A percentile compares a stretch with the other conserved stretches of the same genome.
phyloP scores from a whole-genome alignment of 1,284 basidiomycete genomes.

The Fomitopsis pinicola region DNA sequence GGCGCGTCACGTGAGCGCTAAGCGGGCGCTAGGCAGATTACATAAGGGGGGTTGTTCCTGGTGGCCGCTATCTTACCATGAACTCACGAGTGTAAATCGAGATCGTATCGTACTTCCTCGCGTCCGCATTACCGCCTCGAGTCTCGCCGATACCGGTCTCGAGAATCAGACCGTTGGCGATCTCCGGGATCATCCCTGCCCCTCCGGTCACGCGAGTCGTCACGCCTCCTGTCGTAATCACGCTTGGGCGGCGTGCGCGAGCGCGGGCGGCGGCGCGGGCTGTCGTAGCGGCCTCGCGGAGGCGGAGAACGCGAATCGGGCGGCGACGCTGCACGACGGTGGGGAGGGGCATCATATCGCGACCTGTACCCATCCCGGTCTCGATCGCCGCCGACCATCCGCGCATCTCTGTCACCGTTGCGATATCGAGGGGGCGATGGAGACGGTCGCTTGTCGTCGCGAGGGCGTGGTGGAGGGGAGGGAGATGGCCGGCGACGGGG shows the following conservation, averaged over 20 bases:
- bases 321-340: slow-evolving; percentile 20
- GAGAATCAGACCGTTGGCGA: slow-evolving; percentile 17
- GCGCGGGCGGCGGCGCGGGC: slow-evolving; percentile 17
- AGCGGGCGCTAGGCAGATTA: too few species aligned
- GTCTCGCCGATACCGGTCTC: slow-evolving; percentile 16
- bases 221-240: slow-evolving; percentile 14
- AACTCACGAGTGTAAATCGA: neutral
- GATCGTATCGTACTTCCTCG: neutral
- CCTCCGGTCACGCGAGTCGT: slow-evolving; percentile 16
- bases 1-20: too few species aligned
- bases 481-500: slow-evolving; percentile 11
- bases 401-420: slow-evolving; percentile 15
- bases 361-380: slow-evolving; percentile 19
- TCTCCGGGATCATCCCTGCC: slow-evolving; percentile 12
- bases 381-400: slow-evolving; percentile 15
- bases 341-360: slow-evolving; percentile 28
- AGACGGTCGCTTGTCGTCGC: slow-evolving; percentile 3
- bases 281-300: slow-evolving; percentile 21
- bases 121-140: slow-evolving; percentile 5
- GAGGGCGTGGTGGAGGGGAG: slow-evolving; percentile 1
- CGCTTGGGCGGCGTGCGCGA: slow-evolving; percentile 20
- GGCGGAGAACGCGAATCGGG: slow-evolving; percentile 26
- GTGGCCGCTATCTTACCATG: too few species aligned
- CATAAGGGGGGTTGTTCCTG: too few species aligned
- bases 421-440: slow-evolving; percentile 27